Evolutionary conservation across 192 early-diverging fungal species (phyloP).

Genomic region (Dissophora globulifera): DNA sequence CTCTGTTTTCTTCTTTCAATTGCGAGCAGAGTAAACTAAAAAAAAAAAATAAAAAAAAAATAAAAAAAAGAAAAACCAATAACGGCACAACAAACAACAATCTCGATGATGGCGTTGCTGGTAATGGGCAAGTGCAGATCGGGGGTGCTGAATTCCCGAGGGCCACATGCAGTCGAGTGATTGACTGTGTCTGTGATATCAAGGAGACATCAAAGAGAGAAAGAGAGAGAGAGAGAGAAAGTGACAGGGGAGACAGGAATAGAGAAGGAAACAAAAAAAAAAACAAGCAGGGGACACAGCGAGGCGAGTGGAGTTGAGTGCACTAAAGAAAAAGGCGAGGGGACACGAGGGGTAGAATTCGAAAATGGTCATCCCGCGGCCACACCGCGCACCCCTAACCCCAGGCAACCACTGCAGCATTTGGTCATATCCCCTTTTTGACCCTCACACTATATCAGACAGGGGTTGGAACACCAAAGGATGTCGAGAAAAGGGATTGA

Average conservation of each 20-base stretch:
- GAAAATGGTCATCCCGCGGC: constrained; percentile 10
- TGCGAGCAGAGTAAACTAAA: too few relatives aligned
- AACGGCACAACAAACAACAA: not conserved
- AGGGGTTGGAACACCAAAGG: not conserved
- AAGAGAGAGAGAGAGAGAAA: not conserved
- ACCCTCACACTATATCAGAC: not conserved
- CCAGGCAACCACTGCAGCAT: not conserved
- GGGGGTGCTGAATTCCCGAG: constrained; percentile 17
- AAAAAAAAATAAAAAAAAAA: not conserved
- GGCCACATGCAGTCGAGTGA: not conserved
- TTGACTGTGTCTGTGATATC: too few relatives aligned
- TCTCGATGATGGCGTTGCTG: too few relatives aligned
- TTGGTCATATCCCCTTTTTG: not conserved
- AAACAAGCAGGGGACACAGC: not conserved
- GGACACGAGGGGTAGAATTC: constrained; percentile 5
- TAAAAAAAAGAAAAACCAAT: not conserved
- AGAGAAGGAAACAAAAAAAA: not conserved
- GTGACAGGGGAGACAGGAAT: constrained; percentile 19
- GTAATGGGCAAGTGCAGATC: constrained; percentile 2
- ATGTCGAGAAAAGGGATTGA: too few relatives aligned
- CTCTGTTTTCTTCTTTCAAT: not conserved
- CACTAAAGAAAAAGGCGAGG: too few relatives aligned
- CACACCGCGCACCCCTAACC: not conserved
- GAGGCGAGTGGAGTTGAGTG: too few relatives aligned
- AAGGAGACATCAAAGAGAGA: not conserved